A percentile compares a stretch with the other conserved stretches of the same genome.
These are phyloP conservation scores for Phaeosphaeriaceae sp. DNA, from an alignment of 2,329 filamentous ascomycete genomes.

Conservation along the genomic window DNA sequence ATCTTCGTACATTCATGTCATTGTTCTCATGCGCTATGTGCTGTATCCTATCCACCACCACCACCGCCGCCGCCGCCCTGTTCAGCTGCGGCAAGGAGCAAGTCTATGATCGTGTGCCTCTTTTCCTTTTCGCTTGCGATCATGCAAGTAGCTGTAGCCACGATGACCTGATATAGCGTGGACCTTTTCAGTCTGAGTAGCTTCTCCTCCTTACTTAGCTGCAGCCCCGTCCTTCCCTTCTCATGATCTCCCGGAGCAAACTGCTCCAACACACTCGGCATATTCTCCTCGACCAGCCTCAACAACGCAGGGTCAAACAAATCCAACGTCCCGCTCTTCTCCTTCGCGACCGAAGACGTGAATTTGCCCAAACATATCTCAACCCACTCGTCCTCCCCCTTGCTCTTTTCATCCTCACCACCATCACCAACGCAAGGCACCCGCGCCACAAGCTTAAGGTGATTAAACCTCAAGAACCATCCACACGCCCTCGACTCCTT, in stretches of 20 bases:
- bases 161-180: constrained; percentile 35
- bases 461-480: constrained; percentile 29
- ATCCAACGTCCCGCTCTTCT: constrained; percentile 37
- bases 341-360: constrained; percentile 28
- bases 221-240: constrained; percentile 1
- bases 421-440: constrained; percentile 10
- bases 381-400: neutral
- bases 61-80: constrained; percentile 20
- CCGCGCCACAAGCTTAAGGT: constrained; percentile 40
- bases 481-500: constrained; percentile 31
- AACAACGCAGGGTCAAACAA: constrained; percentile 32
- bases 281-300: constrained; percentile 19
- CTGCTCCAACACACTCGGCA: constrained; percentile 5
- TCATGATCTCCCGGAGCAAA: neutral
- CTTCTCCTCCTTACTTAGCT: constrained; percentile 5
- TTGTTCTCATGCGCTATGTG: neutral
- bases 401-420: neutral
- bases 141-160: constrained; percentile 46
- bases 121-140: constrained; percentile 42
- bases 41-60: constrained; percentile 8
- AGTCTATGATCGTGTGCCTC: constrained; percentile 28
- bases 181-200: constrained; percentile 24
- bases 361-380: constrained; percentile 41
- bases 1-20: constrained; percentile 7
- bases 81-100: constrained; percentile 10